Conservation (phyloP, 768 basidiomycete species). For the Mycena chlorophos region DNA sequence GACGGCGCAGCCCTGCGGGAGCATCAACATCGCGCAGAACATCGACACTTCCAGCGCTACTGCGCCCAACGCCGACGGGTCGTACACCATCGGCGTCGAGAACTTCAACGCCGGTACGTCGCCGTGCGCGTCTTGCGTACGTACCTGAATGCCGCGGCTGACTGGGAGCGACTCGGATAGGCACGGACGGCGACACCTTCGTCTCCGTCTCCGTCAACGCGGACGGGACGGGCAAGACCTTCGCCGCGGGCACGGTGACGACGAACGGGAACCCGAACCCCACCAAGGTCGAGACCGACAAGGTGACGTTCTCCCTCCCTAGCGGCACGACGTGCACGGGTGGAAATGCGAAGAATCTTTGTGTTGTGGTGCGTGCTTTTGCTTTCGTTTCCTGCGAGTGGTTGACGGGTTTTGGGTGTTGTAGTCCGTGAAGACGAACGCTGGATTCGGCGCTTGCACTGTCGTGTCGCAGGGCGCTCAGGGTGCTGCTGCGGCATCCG, state of each 20-base stretch:
- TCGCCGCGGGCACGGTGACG: slow-evolving; percentile 38
- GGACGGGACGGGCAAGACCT: slow-evolving; percentile 38
- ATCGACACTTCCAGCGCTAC: too few species aligned
- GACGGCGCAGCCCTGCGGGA: too few species aligned
- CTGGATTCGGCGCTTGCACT: slow-evolving; percentile 41
- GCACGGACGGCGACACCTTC: too few species aligned
- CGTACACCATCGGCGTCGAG: too few species aligned
- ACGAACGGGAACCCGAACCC: slow-evolving; percentile 42
- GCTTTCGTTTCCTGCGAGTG: neutral
- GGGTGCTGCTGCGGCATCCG: neutral
- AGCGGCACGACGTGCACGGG: slow-evolving; percentile 33
- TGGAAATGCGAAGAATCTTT: slow-evolving; percentile 28
- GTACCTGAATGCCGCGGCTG: too few species aligned
- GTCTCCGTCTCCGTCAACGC: too few species aligned
- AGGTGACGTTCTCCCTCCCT: slow-evolving; percentile 30
- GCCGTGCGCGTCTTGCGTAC: too few species aligned
- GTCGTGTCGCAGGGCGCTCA: slow-evolving; percentile 28
- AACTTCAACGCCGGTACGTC: too few species aligned
- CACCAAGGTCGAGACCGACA: slow-evolving; percentile 18
- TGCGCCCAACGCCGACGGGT: too few species aligned
- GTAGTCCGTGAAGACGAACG: slow-evolving; percentile 28
- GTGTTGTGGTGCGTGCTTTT: slow-evolving; percentile 25
- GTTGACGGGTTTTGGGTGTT: neutral
- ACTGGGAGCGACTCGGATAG: too few species aligned
- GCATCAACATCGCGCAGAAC: too few species aligned